Base-by-base conservation (phyloP, 2,329 filamentous ascomycete genomes). In the Colletotrichum filicis region DNA sequence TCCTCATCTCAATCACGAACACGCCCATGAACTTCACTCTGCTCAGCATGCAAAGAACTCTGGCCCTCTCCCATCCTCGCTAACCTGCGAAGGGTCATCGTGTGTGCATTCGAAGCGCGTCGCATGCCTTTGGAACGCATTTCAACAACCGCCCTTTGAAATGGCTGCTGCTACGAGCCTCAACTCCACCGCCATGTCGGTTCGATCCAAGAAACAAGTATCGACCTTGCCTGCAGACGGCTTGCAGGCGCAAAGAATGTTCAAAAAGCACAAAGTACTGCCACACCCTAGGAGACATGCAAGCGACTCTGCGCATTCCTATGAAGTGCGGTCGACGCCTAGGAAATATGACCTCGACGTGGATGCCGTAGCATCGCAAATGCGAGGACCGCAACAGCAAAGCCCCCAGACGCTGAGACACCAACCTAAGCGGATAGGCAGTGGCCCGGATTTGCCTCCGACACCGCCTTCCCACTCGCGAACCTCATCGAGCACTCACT, bases 381-480 rank as follows among this genome's bases (percentile, higher is more conserved):
- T 71, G 49, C 52, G 77, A 42, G 77, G 76, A 74, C 80, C 80
- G 60, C 83, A 83, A 62, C 76, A 81, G 16, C 79, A 83, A 16
- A 85, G 81, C 72, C 80, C 84, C 12, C 82, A 82, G 70, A 82
- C 79, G 24, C 78, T 84, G 64, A 85, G 83, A 74, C 85, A 84
- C 74, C 83, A 86, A 68, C 78, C 83, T 58, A 82, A 81, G 66
- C 83, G 82, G 55, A 82, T 85, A 74, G 82, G 82, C 62, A 82
- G 81, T 49, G 85, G 87, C 1, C 87, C 87, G 22, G 86, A 86
- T 75, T 82, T 88, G 49, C 91, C 91, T 53, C 90, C 90, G n/a
- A 92, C 91, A 30, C 91, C 91, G 59, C 91, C 91, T 19, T 86
- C 87, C 60, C 88, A 91, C 77, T 91, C 89, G 55, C 87, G 88